Evolutionary conservation across 2,329 filamentous ascomycete genomes (phyloP), one percentile per base, ranked within the genome.

Genomic region (Claviceps monticola): DNA sequence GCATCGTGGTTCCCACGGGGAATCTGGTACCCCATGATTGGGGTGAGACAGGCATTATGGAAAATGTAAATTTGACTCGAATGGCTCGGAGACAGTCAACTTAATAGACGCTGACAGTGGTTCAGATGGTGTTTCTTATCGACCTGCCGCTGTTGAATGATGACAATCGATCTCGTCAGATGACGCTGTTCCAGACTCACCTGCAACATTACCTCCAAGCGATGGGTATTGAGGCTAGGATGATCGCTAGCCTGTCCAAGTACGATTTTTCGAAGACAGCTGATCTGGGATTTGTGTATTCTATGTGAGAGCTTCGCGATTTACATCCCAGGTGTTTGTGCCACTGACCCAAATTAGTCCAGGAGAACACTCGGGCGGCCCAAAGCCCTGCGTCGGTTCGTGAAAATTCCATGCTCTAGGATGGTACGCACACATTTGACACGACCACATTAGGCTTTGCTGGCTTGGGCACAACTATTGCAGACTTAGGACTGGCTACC

Each of bases 11-110:
- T 2, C 89, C 93, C 0, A 91, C 84, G 3, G 93, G 89, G 1
- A 98, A 98, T 60, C 71, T 96, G 48, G 82, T 86, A 13, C 74
- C 80, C 7, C 88, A 86, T 60, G 91, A 98, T 63, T 97, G 93
- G 90, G 91, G 90, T 9, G 88, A 94, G 64, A 76, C 74, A 2
- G 87, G 87, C 6, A 68, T 82, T 2, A 86, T 95, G 82, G 90
- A 96, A 67, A 96, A 95, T 66, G 83, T 84, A 61, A 53, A 74
- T 58, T 45, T 49, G 39, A 3, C 38, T 5, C 17, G 19, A 19
- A 11, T 36, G 19, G 16, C n/a, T 39, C 26, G 13, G 9, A 43
- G 17, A 14, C 29, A 2, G 36, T 16, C 9, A 16, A 16, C 13
- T 21, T 37, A 13, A 19, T 6, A 5, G 6, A n/a, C 23, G 26